These are phyloP conservation scores for Pseudopithomyces chartarum DNA, from an alignment of 2,329 filamentous ascomycete genomes.

Conservation along the genomic window DNA sequence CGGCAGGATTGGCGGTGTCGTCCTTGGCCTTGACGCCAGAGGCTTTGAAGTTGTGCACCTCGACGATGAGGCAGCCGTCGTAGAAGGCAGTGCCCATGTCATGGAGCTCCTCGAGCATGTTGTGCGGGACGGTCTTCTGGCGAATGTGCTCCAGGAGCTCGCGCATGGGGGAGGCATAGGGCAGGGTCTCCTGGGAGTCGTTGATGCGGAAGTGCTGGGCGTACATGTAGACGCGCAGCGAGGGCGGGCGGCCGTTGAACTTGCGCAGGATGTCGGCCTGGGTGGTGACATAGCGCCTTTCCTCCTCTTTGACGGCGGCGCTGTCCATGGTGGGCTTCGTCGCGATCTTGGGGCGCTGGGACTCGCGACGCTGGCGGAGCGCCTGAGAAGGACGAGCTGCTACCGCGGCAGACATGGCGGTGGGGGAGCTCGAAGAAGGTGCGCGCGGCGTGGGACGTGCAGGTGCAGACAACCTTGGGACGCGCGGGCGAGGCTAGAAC, in stretches of 20 bases:
- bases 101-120: conserved; percentile 80
- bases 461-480: background rate
- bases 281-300: conserved; percentile 63
- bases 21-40: conserved; percentile 62
- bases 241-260: conserved; percentile 74
- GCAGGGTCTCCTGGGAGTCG: conserved; percentile 88
- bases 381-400: conserved; percentile 46
- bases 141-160: conserved; percentile 78
- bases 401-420: conserved; percentile 40
- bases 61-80: conserved; percentile 88
- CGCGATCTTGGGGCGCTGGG: conserved; percentile 46
- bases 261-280: conserved; percentile 82
- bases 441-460: background rate
- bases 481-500: background rate
- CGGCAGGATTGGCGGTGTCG: conserved; percentile 54
- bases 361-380: conserved; percentile 49
- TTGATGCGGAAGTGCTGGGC: conserved; percentile 81
- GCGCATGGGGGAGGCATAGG: conserved; percentile 91
- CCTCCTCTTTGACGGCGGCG: conserved; percentile 32
- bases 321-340: conserved; percentile 36
- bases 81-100: conserved; percentile 79
- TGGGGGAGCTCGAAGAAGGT: background rate
- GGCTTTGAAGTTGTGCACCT: conserved; percentile 87
- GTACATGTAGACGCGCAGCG: conserved; percentile 84
- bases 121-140: conserved; percentile 80